Base-by-base conservation (phyloP, 805 yeast genomes). In the Hanseniaspora jakobsenii region DNA sequence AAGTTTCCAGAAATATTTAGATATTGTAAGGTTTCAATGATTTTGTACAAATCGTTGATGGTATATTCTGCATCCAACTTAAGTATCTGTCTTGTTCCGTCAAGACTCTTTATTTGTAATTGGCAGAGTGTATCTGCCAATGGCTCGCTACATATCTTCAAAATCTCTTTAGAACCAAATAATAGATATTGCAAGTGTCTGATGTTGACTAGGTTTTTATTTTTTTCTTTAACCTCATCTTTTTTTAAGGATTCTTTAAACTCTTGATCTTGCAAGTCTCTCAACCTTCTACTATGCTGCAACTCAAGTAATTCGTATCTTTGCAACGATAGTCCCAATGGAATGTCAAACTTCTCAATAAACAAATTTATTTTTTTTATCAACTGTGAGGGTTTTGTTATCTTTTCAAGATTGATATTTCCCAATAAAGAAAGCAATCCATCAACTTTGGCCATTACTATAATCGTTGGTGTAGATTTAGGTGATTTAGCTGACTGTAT, bases 221-320 rank as follows among this genome's bases (percentile, higher is more conserved):
- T 70, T 64, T 31, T 66, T 53, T 71, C 72, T 53, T 78, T 76
- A 32, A 66, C 51, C 51, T 64, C 67, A 59, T 82, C 91, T 37
- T 64, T 66, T 28, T 69, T 61, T 40, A 81, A 61, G 0, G 85
- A 75, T 49, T 68, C 71, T 51, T 74, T 69, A 54, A 75, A 82
- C 16, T 83, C 84, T 38, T 65, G 62, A 51, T 81, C 85, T 57
- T 81, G 91, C 50, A 74, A 69, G 51, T 73, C 70, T 51, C 75
- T 70, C 16, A 81, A 61, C 23, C 71, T 62, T 53, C 85, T 74
- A 28, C 78, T 68, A 49, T 70, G 59, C 35, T 71, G 72, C 39
- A 75, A 62, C 48, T 80, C 83, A 47, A 75, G 69, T 3, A 42
- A 22, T n/a, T 42, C 46, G 17, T 42, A 42, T 35, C 46, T 42